Conservation (phyloP, 148 eudicot species). For the Silene uniflora region DNA sequence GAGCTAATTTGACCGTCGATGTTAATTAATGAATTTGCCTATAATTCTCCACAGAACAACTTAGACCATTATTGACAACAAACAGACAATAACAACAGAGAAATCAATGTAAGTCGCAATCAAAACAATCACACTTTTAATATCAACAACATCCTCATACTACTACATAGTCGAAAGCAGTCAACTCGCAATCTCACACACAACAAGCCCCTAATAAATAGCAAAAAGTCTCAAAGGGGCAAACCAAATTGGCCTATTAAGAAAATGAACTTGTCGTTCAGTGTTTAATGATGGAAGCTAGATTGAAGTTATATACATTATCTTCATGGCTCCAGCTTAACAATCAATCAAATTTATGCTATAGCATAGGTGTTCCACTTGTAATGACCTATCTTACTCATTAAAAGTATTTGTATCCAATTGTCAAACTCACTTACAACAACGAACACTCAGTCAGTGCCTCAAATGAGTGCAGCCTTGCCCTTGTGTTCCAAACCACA, state of each 20-base stretch:
- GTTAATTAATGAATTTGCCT: too few relatives aligned
- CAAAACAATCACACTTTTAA: not conserved
- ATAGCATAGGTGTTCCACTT: constrained; percentile 5
- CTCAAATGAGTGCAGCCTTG: too few relatives aligned
- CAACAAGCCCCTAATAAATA: not conserved
- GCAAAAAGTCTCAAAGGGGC: not conserved
- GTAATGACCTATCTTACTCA: not conserved
- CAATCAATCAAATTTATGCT: not conserved
- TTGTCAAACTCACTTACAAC: not conserved
- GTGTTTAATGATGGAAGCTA: not conserved
- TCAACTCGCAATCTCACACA: not conserved
- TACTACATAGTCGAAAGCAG: not conserved
- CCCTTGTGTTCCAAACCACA: too few relatives aligned
- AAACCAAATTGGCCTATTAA: not conserved
- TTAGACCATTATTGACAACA: not conserved
- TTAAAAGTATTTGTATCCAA: not conserved
- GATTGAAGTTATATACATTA: not conserved
- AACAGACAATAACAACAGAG: constrained; percentile 10
- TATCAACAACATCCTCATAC: constrained; percentile 10
- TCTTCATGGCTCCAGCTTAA: not conserved
- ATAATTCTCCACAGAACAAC: not conserved
- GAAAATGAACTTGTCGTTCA: constrained; percentile 4
- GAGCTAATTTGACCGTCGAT: too few relatives aligned
- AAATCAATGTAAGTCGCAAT: not conserved
- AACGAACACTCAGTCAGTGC: not conserved